Base-by-base conservation (phyloP, 2,329 filamentous ascomycete genomes). In the Fusarium chuoi region DNA sequence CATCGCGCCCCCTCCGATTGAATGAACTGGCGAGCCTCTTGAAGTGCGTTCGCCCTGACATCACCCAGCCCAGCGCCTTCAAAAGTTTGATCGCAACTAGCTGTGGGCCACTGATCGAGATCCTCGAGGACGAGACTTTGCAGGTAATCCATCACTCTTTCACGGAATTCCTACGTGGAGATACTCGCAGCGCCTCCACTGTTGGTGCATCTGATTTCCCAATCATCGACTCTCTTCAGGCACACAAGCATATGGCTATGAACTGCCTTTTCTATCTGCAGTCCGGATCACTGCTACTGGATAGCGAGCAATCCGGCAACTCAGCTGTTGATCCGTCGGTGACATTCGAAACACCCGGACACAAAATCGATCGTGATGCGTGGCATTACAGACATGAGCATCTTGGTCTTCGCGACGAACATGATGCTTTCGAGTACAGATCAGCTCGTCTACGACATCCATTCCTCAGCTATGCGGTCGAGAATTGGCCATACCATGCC, bases 61-160 rank as follows among this genome's bases (percentile, higher is more conserved):
- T 63, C 36, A 42, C 66, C 13, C 62, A 72, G 7, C 51, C 77
- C 22, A n/a, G 14, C 17, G 48, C 65, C 26, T 77, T 68, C 38
- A 86, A 86, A 64, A 59, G 77, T 3, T 70, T 84, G 10, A 78
- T 84, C 17, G 75, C 80, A 33, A 76, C 73, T 17, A 78, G 80
- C 12, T 85, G 83, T 67, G 84, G 84, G 3, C 80, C 83, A 14
- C 70, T 87, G 38, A 68, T 87, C 3, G 84, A 87, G 65, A 77
- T 86, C 26, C 75, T 84, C 6, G 82, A 84, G 24, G 84, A 87
- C 55, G 85, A 85, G 59, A 84, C 82, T 1, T 66, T 87, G 15
- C 80, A 81, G 24, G 81, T 87, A 11, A 82, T 87, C 12, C 85
- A 87, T 68, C 85, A 87, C 59, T 87, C 85, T 2, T 83, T 87